A percentile compares a stretch with the other conserved stretches of the same genome.
phyloP scores from a whole-genome alignment of 441 rosid genomes.

The Populus hybrid region DNA sequence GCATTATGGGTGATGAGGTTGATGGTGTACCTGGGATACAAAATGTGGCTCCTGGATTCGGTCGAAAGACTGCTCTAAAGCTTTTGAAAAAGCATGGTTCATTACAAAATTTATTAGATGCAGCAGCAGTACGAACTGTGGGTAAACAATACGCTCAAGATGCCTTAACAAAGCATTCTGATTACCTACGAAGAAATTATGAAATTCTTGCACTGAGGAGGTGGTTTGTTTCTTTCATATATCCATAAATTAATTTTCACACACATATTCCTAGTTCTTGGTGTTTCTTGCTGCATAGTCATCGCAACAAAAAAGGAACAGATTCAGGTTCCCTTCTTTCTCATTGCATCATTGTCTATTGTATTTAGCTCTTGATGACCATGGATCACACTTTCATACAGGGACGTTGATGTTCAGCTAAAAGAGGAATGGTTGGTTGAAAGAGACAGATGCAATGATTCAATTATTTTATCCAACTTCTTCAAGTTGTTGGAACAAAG shows the following conservation, averaged over 20 bases:
- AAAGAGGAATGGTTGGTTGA: slow-evolving; percentile 72
- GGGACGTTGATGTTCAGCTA: slow-evolving; percentile 71
- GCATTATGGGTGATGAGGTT: slow-evolving; percentile 85
- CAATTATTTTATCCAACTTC: slow-evolving; percentile 43
- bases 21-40: slow-evolving; percentile 93
- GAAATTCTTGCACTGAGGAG: slow-evolving; percentile 78
- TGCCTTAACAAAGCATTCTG: slow-evolving; percentile 74
- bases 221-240: slow-evolving; percentile 26
- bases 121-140: slow-evolving; percentile 80
- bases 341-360: background rate
- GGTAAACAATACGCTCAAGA: slow-evolving; percentile 80
- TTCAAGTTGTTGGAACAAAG: slow-evolving; percentile 36
- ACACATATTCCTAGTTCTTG: background rate
- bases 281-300: background rate
- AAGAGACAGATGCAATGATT: slow-evolving; percentile 62
- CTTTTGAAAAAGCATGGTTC: slow-evolving; percentile 83
- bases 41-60: slow-evolving; percentile 77
- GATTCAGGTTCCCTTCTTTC: background rate
- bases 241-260: slow-evolving; percentile 2
- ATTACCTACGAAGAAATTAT: slow-evolving; percentile 79
- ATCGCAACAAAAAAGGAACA: background rate
- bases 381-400: slow-evolving; percentile 17
- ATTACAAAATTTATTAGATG: slow-evolving; percentile 67
- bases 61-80: slow-evolving; percentile 76
- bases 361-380: slow-evolving; percentile 15